Base-by-base conservation (phyloP, 441 rosid species). In the Gossypium trilobum region DNA sequence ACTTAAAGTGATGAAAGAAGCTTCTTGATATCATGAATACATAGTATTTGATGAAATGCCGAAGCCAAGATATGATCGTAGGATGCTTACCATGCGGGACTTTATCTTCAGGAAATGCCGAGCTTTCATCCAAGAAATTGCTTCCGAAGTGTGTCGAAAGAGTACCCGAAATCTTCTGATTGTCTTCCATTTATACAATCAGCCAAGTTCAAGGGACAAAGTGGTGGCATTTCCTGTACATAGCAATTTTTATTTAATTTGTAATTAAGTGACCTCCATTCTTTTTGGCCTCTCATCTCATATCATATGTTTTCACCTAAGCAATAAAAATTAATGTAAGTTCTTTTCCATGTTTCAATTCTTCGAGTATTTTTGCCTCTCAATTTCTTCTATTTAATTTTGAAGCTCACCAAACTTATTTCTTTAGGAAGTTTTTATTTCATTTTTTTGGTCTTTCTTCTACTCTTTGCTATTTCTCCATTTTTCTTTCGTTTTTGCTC, bases 31-130 rank as follows among this genome's bases (percentile, higher is more conserved):
- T 59, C 51, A n/a, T 27, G 63, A 51, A 57, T 66, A n/a, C 19
- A 42, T 25, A 39, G 5, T 68, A 16, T 25, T 46, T n/a, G 72
- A 68, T 25, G 7, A 68, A 10, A 42, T 64, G 11, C n/a, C 11
- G 16, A 48, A 48, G 33, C 36, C 31, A 33, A 9, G 0, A 20
- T 57, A 19, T 2, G 22, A 36, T 64, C 44, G 11, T 50, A 13
- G 31, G 51, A 56, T 39, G 51, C 58, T 50, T 56, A 63, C 55
- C 59, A 62, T 60, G 58, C 3, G 17, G 66, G 14, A 0, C 11
- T 63, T 59, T 51, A 19, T 75, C 74, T 78, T 61, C 80, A 79
- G 82, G 85, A 77, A 59, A 68, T 68, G 20, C 20, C 9, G 68
- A 73, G 82, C 42, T 74, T 73, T 73, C 51, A 61, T 56, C 58